Percentiles rank a stretch among this genome's conserved stretches.
phyloP scores from a whole-genome alignment of 2,329 filamentous ascomycete species.

The Pseudogymnoascus sp. region DNA sequence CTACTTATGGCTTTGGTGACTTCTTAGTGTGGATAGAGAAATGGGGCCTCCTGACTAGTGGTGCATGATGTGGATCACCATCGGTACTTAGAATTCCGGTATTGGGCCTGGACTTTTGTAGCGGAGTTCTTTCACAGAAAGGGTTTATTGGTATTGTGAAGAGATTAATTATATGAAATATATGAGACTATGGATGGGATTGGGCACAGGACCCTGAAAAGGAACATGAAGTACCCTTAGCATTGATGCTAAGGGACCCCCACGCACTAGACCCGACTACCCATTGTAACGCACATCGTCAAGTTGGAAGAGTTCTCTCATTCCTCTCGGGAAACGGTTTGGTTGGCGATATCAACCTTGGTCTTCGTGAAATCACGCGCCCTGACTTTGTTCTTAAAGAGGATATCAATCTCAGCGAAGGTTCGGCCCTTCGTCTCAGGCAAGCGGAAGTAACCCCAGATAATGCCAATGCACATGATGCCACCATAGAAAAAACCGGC shows the following conservation, averaged over 20 bases:
- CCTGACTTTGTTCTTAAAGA: slow-evolving; percentile 34
- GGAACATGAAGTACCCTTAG: neutral
- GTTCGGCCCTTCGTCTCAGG: slow-evolving; percentile 37
- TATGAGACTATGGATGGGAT: neutral
- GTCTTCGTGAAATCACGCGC: slow-evolving; percentile 34
- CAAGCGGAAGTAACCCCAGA: slow-evolving; percentile 38
- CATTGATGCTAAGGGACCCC: neutral
- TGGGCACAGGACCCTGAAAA: neutral
- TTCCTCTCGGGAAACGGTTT: slow-evolving; percentile 3
- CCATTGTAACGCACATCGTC: neutral
- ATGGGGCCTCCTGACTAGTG: slow-evolving; percentile 6
- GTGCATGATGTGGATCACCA: neutral
- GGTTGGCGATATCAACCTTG: slow-evolving; percentile 24
- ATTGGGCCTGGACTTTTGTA: neutral
- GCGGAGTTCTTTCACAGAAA: neutral
- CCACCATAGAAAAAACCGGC: slow-evolving; percentile 37
- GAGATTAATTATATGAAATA: neutral
- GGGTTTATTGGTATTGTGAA: neutral
- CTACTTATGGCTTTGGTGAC: neutral
- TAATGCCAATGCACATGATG: slow-evolving; percentile 27
- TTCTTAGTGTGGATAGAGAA: neutral
- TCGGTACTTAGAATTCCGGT: neutral
- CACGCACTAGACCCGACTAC: neutral
- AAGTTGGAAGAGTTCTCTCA: neutral
- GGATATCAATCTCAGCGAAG: slow-evolving; percentile 36